Percentiles rank a stretch among this genome's conserved stretches.
Evolutionary conservation across 1,139 yeast genomes (phyloP).

Genomic region (Pichia sp.): DNA sequence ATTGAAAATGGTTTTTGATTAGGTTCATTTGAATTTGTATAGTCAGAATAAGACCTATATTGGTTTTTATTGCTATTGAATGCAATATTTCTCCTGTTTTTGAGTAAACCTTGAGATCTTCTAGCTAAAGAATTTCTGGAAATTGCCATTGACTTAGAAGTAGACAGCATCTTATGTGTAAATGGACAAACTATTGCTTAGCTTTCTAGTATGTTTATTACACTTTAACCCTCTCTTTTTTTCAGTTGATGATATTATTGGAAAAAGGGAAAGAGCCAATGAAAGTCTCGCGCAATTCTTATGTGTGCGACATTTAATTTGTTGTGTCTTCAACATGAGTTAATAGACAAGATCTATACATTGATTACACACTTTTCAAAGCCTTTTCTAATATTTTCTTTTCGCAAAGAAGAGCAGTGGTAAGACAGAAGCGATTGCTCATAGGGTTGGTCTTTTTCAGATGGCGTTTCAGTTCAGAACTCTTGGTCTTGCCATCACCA

Average conservation of each 20-base stretch:
- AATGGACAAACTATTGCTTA: background rate
- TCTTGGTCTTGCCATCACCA: slow-evolving; percentile 4
- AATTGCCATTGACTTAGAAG: slow-evolving; percentile 4
- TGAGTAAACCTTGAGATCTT: slow-evolving; percentile 8
- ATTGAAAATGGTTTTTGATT: slow-evolving; percentile 15
- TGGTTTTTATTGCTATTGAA: slow-evolving; percentile 11
- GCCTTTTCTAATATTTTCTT: slow-evolving; percentile 15
- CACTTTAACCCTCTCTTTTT: background rate
- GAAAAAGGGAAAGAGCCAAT: background rate
- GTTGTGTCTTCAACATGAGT: background rate
- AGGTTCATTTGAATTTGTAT: background rate
- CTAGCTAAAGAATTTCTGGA: slow-evolving; percentile 2
- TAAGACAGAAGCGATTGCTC: background rate
- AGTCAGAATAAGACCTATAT: slow-evolving; percentile 10
- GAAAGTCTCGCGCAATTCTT: background rate
- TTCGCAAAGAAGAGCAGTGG: slow-evolving; percentile 13
- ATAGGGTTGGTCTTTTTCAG: slow-evolving; percentile 2
- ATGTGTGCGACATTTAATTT: background rate
- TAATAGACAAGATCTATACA: background rate
- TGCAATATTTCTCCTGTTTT: slow-evolving; percentile 13
- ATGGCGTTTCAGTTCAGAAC: slow-evolving; percentile 7
- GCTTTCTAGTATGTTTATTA: background rate
- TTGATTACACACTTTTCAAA: background rate
- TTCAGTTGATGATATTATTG: background rate
- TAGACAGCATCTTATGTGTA: background rate